Conservation (phyloP, 768 basidiomycete species). For the Xerocomellus intermedius region DNA sequence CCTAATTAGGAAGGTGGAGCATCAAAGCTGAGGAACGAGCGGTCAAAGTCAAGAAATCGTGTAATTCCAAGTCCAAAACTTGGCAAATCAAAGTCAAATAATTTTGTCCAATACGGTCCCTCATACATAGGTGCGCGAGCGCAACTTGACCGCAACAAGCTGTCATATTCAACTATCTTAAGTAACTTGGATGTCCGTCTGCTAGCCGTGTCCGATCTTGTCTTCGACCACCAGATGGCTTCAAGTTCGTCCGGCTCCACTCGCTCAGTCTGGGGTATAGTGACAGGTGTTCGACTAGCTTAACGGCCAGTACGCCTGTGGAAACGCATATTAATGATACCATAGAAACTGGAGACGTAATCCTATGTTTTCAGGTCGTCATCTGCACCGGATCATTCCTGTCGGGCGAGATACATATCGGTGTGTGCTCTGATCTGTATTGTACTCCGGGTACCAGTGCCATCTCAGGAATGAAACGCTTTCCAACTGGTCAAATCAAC, state of each 20-base stretch:
- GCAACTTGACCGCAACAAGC: slow-evolving; percentile 84
- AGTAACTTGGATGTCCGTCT: slow-evolving; percentile 65
- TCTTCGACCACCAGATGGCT: slow-evolving; percentile 50
- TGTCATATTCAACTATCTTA: slow-evolving; percentile 58
- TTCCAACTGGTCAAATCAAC: slow-evolving; percentile 75
- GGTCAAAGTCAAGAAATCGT: no score
- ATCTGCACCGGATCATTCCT: slow-evolving; percentile 92
- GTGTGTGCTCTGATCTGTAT: slow-evolving; percentile 35
- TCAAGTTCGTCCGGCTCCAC: slow-evolving; percentile 22
- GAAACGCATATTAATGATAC: not conserved
- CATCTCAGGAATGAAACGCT: slow-evolving; percentile 57
- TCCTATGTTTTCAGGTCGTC: slow-evolving; percentile 78
- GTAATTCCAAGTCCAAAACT: no score
- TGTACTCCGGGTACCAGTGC: not conserved
- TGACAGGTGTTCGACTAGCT: slow-evolving; percentile 72
- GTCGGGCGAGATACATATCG: slow-evolving; percentile 89
- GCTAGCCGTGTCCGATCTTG: slow-evolving; percentile 79
- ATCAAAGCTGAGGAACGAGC: no score
- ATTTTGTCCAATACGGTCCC: no score
- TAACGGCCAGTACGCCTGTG: slow-evolving; percentile 1
- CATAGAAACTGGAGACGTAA: slow-evolving; percentile 69
- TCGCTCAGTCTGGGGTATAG: slow-evolving; percentile 45
- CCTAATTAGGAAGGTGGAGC: no score
- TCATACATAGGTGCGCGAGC: slow-evolving; percentile 90
- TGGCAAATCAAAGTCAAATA: no score